Conservation (phyloP, 208 protist species). For the Crithidia sp. region DNA sequence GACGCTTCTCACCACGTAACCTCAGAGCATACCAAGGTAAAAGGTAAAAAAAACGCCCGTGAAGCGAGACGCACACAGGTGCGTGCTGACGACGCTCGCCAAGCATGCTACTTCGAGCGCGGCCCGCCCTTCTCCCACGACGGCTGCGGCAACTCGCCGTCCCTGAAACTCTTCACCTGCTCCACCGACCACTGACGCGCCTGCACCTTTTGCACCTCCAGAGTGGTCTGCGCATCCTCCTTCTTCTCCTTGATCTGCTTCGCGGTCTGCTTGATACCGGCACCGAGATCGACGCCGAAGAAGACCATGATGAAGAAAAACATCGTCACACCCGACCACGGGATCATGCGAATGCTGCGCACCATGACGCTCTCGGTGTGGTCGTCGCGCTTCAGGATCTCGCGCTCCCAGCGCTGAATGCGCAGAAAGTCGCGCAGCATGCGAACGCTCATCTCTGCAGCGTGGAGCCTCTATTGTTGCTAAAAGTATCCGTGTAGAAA, state of each 20-base stretch:
- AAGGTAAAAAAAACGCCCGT: background rate
- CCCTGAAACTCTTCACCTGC: slow-evolving; percentile 70
- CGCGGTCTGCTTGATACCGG: slow-evolving; percentile 80
- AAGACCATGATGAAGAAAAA: slow-evolving; percentile 88
- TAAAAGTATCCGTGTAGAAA: too few species aligned
- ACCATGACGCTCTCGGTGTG: slow-evolving; percentile 49
- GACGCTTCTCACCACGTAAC: too few species aligned
- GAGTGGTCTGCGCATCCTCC: slow-evolving; percentile 60
- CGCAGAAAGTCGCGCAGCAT: slow-evolving; percentile 76
- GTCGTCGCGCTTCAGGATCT: slow-evolving; percentile 59
- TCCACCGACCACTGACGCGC: slow-evolving; percentile 82
- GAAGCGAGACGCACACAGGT: background rate
- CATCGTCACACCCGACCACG: slow-evolving; percentile 81
- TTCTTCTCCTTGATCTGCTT: slow-evolving; percentile 78
- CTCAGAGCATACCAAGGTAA: background rate
- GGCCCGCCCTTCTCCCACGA: slow-evolving; percentile 72
- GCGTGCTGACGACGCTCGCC: background rate
- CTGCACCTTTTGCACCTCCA: slow-evolving; percentile 72
- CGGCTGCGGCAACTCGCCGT: slow-evolving; percentile 75
- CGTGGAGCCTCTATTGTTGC: background rate
- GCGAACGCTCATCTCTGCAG: slow-evolving; percentile 34
- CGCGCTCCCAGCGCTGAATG: slow-evolving; percentile 80
- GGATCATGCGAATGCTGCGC: slow-evolving; percentile 60
- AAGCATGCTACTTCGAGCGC: slow-evolving; percentile 31
- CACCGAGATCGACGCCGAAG: slow-evolving; percentile 83